phyloP scores from a whole-genome alignment of 1,284 basidiomycete genomes.

The Athelia psychrophila region DNA sequence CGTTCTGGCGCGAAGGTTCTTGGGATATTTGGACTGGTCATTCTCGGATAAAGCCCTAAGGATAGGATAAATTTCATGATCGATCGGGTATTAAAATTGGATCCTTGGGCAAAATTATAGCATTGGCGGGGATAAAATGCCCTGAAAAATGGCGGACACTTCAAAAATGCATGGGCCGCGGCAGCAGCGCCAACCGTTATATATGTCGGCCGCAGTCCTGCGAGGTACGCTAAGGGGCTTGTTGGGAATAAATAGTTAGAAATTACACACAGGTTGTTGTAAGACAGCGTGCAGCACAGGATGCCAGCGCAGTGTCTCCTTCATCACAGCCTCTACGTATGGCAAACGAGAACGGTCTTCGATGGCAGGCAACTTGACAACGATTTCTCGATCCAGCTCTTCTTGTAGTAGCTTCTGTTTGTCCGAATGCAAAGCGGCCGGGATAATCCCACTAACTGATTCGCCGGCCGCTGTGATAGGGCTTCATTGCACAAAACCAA shows the following conservation, averaged over 20 bases:
- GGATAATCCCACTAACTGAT: not conserved
- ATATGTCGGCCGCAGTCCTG: constrained; percentile 20
- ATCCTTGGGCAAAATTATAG: not conserved
- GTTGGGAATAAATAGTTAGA: constrained; percentile 1
- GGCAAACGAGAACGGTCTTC: constrained; percentile 24
- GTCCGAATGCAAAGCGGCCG: constrained; percentile 18
- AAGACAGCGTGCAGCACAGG: constrained; percentile 15
- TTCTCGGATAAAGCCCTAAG: constrained; percentile 24
- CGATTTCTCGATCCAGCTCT: constrained; percentile 21
- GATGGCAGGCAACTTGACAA: constrained; percentile 20
- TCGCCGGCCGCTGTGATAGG: not conserved
- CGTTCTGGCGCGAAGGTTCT: constrained; percentile 24
- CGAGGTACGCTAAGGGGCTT: constrained; percentile 23
- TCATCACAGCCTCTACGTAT: constrained; percentile 24
- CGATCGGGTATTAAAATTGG: not conserved
- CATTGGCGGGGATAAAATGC: constrained; percentile 27
- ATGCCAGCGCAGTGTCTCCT: constrained; percentile 26
- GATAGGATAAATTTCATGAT: constrained; percentile 5
- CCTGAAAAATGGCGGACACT: constrained; percentile 2
- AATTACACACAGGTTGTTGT: not conserved
- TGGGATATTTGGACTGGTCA: constrained; percentile 23
- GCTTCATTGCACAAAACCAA: not conserved
- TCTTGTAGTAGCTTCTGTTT: constrained; percentile 22
- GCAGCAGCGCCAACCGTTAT: constrained; percentile 11
- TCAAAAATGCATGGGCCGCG: not conserved